These are phyloP conservation scores for Corinectria fuckeliana DNA, from an alignment of 2,329 filamentous ascomycete species.

Conservation along the genomic window DNA sequence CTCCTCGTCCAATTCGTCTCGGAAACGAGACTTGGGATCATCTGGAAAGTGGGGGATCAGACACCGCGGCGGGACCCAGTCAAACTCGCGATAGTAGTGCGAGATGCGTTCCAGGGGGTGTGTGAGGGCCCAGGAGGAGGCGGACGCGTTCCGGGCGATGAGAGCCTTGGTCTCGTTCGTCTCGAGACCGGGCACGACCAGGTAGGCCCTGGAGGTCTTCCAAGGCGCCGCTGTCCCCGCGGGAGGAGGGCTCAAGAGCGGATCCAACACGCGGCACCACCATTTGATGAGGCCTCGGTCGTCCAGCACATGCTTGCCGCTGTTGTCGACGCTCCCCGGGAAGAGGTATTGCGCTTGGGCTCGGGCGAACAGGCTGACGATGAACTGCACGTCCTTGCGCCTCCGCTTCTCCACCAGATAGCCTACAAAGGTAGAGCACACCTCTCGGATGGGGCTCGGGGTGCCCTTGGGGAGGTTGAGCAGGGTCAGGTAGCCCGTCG, in stretches of 20 bases:
- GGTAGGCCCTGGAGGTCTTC: slow-evolving; percentile 71
- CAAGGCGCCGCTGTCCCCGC: slow-evolving; percentile 43
- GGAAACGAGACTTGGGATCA: slow-evolving; percentile 90
- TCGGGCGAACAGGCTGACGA: slow-evolving; percentile 90
- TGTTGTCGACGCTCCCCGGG: slow-evolving; percentile 86
- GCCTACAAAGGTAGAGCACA: slow-evolving; percentile 77
- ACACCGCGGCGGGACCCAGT: slow-evolving; percentile 75
- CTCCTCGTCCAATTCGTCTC: slow-evolving; percentile 88
- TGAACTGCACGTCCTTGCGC: slow-evolving; percentile 69
- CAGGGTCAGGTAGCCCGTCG: slow-evolving; percentile 82
- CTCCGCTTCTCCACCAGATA: slow-evolving; percentile 74
- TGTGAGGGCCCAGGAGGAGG: slow-evolving; percentile 71
- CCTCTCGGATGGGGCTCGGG: slow-evolving; percentile 74
- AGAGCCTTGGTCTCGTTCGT: slow-evolving; percentile 80
- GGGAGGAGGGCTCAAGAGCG: slow-evolving; percentile 64
- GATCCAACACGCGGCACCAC: slow-evolving; percentile 92
- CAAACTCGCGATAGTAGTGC: slow-evolving; percentile 64
- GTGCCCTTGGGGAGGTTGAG: slow-evolving; percentile 67
- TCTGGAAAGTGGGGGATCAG: slow-evolving; percentile 92
- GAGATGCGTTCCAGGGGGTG: slow-evolving; percentile 72
- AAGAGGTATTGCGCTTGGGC: slow-evolving; percentile 95
- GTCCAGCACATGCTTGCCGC: slow-evolving; percentile 87
- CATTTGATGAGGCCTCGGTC: slow-evolving; percentile 90
- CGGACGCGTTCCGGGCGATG: slow-evolving; percentile 62
- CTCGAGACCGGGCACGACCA: slow-evolving; percentile 88